phyloP scores from a whole-genome alignment of 495 filamentous ascomycete genomes.

The Tuber indicum region DNA sequence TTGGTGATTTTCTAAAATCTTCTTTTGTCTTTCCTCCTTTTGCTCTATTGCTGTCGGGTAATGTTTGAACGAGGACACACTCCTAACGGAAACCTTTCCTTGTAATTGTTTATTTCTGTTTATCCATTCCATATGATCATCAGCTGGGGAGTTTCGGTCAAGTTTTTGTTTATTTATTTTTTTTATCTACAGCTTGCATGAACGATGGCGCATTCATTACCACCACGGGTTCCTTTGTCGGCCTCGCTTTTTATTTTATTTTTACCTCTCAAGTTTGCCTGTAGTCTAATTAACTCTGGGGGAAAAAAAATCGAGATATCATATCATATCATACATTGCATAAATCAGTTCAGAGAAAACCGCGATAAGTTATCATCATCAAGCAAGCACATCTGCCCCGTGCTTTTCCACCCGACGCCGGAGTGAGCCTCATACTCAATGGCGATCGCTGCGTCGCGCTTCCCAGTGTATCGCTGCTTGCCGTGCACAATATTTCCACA shows the following conservation, averaged over 20 bases:
- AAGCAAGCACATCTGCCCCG: not conserved
- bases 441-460: not conserved
- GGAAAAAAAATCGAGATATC: not conserved
- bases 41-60: not conserved
- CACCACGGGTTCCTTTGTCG: not conserved
- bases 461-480: not conserved
- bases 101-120: not conserved
- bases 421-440: not conserved
- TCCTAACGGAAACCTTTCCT: slow-evolving; percentile 1
- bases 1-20: slow-evolving; percentile 20
- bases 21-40: not conserved
- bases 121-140: not conserved
- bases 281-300: not conserved
- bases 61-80: not conserved
- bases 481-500: not conserved
- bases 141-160: not conserved
- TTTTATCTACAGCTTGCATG: not conserved
- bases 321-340: not conserved
- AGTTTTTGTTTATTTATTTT: not conserved
- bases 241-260: not conserved
- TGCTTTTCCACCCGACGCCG: not conserved
- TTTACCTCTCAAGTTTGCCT: not conserved
- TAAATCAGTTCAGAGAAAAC: not conserved
- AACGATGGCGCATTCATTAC: not conserved
- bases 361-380: not conserved